Base-by-base conservation (phyloP, 306 rosid genomes). In the Vigna unguiculata region DNA sequence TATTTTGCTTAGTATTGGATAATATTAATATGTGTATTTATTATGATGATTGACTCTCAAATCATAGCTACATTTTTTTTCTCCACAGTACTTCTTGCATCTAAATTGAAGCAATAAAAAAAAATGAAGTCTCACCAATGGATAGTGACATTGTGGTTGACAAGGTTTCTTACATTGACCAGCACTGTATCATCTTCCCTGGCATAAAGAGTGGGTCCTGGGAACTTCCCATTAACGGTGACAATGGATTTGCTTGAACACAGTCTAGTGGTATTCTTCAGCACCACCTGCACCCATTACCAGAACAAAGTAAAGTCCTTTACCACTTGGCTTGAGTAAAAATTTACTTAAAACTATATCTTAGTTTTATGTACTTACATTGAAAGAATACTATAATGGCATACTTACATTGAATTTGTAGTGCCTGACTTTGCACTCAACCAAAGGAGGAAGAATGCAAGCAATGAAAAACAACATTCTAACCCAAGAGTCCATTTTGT, bases 151-250 rank as follows among this genome's bases (percentile, higher is more conserved):
- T 92, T 92, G 38, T 78, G 76, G 12, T 67, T 24, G 77, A 88
- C 89, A 74, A 51, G 89, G 84, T 92, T 92, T 28, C 65, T 59
- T 47, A 92, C 96, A 70, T 69, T 88, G 65, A 92, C 87, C 2
- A 92, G 86, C 47, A 92, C 88, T 2, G 80, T 90, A 68, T 92
- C 97, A 62, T 71, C 97, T 80, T 92, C 97, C 79, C 96, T 90
- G 34, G 92, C 97, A 28, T 92, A 86, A 76, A 92, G 84, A 17
- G 92, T 92, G 17, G 97, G 97, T 54, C 97, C 97, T 9, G 97
- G 97, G 71, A 90, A 92, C 79, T 71, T 75, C 0, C 97, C 93
- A 19, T 92, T 92, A 6, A 92, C 72, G 0, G 96, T 92, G 22
- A 92, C 90, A 19, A 86, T 84, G 38, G 90, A 69, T 79, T 92